Base-by-base conservation (phyloP, 2,329 filamentous ascomycete genomes). In the Colletotrichum tabaci region DNA sequence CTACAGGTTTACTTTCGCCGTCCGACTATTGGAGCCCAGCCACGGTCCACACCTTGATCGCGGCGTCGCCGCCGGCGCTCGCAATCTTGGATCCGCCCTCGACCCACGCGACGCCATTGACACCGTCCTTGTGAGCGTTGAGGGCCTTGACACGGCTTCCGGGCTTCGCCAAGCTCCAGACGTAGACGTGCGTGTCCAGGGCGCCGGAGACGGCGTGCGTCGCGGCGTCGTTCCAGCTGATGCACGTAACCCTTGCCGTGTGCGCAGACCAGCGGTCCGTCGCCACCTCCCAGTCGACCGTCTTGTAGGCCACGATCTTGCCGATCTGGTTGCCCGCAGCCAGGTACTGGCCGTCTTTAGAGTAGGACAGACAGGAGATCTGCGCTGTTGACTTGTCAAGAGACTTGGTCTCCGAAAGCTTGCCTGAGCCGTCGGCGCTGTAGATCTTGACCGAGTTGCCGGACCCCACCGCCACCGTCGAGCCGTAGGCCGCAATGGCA, bases 81-180 rank as follows among this genome's bases (percentile, higher is more conserved):
- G 93, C 91, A 61, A 98, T 87, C 83, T 89, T 94, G 30, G 42
- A 58, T 69, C 86, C 86, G 10, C 88, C 90, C 38, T 87, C 88
- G 16, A 94, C 87, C 95, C 96, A 99, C 15, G 88, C 88, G 18
- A 98, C 92, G 18, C 94, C 96, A 75, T 93, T 94, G 21, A 98
- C 95, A 12, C 96, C 96, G 79, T 98, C 96, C 84, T 98, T 98
- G 84, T 99, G 96, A 61, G 96, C 95, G 79, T 98, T 97, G 26
- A 91, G 84, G 16, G 91, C 92, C 85, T 96, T 96, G 75, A 97
- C 89, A 75, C 96, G 89, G 82, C 93, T 93, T 2, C 94, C 95
- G 0, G 96, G 96, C 79, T 94, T 93, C 49, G 85, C 87, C 67
- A 98, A 82, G 80, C 94, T 98, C 94, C 96, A 99, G 40, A 98